Percentiles rank a stretch among this genome's conserved stretches.
phyloP scores from a whole-genome alignment of 2,329 filamentous ascomycete genomes.

The Trichoderma cornu-damae region DNA sequence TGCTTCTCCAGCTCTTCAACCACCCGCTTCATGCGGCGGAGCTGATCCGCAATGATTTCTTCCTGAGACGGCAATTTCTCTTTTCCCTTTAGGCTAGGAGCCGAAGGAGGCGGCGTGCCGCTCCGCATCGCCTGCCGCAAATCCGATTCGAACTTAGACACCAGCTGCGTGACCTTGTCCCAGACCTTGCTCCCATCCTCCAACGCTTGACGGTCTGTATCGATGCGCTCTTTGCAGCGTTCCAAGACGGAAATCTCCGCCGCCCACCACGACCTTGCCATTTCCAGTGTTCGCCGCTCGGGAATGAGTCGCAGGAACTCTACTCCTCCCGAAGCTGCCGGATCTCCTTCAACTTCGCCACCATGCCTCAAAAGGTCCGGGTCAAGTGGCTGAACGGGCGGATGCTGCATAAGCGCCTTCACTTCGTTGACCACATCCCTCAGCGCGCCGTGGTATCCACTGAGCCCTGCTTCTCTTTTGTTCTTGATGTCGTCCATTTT shows the following conservation, averaged over 20 bases:
- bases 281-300: constrained; percentile 60
- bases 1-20: constrained; percentile 51
- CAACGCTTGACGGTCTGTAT: constrained; percentile 59
- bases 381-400: constrained; percentile 51
- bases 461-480: constrained; percentile 63
- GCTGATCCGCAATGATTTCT: constrained; percentile 41
- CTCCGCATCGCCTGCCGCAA: constrained; percentile 51
- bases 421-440: constrained; percentile 61
- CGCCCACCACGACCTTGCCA: constrained; percentile 68
- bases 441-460: constrained; percentile 63
- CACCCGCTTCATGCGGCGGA: constrained; percentile 53
- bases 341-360: constrained; percentile 19
- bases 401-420: constrained; percentile 51
- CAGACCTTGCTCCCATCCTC: constrained; percentile 63
- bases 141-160: constrained; percentile 61
- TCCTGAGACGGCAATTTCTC: constrained; percentile 31
- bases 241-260: constrained; percentile 55
- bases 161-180: constrained; percentile 54
- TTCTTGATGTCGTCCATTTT: constrained; percentile 60
- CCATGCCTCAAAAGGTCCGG: constrained; percentile 36
- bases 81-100: constrained; percentile 28
- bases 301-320: constrained; percentile 58
- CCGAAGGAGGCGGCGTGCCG: constrained; percentile 19
- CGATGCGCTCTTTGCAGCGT: constrained; percentile 50
- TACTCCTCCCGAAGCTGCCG: constrained; percentile 36